phyloP scores from a whole-genome alignment of 148 eudicot genomes.

The Salicornia ramosissima region DNA sequence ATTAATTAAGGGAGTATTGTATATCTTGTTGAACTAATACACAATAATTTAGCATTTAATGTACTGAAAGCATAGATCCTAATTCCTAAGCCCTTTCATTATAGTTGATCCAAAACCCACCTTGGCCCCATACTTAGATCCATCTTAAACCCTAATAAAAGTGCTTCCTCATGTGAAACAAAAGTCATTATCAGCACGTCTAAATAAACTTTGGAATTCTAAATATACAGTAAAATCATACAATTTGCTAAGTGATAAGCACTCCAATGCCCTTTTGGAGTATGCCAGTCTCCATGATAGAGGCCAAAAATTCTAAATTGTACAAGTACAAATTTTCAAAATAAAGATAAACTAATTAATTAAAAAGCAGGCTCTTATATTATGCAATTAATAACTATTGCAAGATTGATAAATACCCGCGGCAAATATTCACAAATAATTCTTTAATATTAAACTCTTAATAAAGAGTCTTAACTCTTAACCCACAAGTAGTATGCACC shows the following conservation, averaged over 20 bases:
- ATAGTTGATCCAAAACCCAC: neutral
- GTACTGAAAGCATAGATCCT: neutral
- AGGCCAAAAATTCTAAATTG: neutral
- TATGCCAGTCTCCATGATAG: conserved; percentile 1
- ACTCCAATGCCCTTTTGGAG: conserved; percentile 1
- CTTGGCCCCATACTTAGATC: neutral
- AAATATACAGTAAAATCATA: neutral
- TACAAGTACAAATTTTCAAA: neutral
- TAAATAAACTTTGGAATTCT: neutral
- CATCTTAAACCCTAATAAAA: neutral
- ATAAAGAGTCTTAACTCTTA: neutral
- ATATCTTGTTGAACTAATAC: neutral
- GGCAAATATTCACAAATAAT: too few relatives aligned
- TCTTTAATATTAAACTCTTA: too few relatives aligned
- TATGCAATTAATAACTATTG: neutral
- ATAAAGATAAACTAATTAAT: neutral
- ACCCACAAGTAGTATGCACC: neutral
- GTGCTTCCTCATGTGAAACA: neutral
- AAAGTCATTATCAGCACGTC: neutral
- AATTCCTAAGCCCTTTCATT: neutral
- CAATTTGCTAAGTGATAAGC: neutral
- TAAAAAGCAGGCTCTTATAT: neutral
- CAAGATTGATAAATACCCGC: neutral
- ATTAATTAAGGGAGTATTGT: neutral
- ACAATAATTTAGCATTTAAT: neutral